A percentile compares a stretch with the other conserved stretches of the same genome.
These are phyloP conservation scores for Candida silvicultrix DNA, from an alignment of 805 yeast species.

Conservation along the genomic window DNA sequence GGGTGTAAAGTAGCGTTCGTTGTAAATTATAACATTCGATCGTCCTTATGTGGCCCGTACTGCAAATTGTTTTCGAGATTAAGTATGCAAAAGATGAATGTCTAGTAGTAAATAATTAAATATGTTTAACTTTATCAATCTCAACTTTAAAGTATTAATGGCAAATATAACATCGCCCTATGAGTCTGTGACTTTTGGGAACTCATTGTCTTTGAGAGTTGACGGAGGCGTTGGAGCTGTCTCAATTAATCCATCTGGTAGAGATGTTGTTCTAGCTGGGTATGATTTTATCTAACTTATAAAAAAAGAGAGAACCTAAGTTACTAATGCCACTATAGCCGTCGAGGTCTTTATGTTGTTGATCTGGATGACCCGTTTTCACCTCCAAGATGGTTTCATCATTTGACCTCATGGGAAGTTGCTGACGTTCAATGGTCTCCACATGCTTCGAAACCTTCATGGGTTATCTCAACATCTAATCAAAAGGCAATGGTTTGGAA, in stretches of 20 bases:
- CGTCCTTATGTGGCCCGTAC: neutral
- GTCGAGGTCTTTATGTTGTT: constrained; percentile 80
- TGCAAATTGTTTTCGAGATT: neutral
- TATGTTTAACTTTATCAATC: neutral
- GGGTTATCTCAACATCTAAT: constrained; percentile 92
- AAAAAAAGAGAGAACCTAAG: too few relatives aligned
- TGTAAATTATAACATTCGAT: too few relatives aligned
- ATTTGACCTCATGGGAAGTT: constrained; percentile 94
- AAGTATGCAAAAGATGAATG: neutral
- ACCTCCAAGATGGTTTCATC: constrained; percentile 91
- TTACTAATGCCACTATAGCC: too few relatives aligned
- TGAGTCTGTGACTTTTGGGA: constrained; percentile 63
- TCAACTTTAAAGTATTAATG: neutral
- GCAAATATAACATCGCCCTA: constrained; percentile 20
- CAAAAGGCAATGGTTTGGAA: constrained; percentile 97
- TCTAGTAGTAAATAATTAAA: too few relatives aligned
- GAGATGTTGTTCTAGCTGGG: constrained; percentile 91
- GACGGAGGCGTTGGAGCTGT: constrained; percentile 92
- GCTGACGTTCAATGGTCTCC: constrained; percentile 99
- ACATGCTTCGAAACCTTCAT: constrained; percentile 72
- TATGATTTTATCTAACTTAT: constrained; percentile 12
- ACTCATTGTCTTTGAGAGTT: constrained; percentile 74
- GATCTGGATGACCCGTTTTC: constrained; percentile 94
- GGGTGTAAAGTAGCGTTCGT: too few relatives aligned
- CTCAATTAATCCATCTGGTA: constrained; percentile 80